Conservation (phyloP, 129 eudicot species). For the Apium graveolens region DNA sequence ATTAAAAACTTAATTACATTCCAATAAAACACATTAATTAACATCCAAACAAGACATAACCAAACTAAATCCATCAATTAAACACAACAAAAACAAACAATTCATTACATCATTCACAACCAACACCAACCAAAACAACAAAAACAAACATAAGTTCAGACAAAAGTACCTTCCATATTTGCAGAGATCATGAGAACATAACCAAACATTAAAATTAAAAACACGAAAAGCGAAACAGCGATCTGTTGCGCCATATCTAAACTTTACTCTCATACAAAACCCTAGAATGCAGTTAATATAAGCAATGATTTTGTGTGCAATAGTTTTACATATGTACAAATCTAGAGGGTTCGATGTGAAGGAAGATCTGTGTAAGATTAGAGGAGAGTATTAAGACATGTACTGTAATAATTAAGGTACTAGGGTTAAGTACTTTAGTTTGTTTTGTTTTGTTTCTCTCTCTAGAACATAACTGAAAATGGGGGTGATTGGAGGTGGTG, state of each 20-base stretch:
- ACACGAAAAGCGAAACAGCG: background rate
- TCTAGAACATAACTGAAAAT: background rate
- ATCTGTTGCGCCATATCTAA: slow-evolving; percentile 12
- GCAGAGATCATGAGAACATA: background rate
- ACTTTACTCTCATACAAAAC: background rate
- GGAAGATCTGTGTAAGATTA: background rate
- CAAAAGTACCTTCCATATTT: slow-evolving; percentile 13
- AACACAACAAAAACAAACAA: background rate
- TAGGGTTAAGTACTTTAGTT: background rate
- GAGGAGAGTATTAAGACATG: background rate
- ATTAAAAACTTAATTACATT: background rate
- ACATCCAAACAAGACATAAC: background rate
- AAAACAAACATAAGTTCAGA: background rate
- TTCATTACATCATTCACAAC: background rate
- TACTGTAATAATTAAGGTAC: background rate
- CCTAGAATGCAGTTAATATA: slow-evolving; percentile 5
- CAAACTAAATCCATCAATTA: background rate
- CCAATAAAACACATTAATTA: background rate
- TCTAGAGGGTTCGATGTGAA: background rate
- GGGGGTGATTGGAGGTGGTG: background rate
- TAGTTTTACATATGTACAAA: background rate
- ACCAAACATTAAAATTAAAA: background rate
- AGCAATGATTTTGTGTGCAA: background rate
- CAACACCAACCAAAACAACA: background rate
- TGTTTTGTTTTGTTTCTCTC: background rate